phyloP scores from a whole-genome alignment of 2,329 filamentous ascomycete species.

The Lasiodiplodia citricola region DNA sequence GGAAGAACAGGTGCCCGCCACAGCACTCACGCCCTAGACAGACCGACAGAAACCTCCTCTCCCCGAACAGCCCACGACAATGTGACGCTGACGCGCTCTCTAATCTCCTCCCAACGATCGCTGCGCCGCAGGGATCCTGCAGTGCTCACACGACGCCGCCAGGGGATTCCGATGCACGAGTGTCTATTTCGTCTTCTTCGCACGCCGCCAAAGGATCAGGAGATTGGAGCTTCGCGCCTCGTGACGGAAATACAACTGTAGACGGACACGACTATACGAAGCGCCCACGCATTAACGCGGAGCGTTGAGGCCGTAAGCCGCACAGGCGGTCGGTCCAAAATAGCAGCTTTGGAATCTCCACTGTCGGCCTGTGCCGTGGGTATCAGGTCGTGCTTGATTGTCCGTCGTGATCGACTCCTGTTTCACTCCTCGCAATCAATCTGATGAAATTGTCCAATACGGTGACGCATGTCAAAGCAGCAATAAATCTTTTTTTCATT shows the following conservation, averaged over 20 bases:
- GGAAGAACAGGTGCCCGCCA: not conserved
- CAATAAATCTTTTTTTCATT: conserved; percentile 18
- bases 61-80: not conserved
- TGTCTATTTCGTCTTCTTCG: not conserved
- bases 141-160: not conserved
- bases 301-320: conserved; percentile 1
- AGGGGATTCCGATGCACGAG: not conserved
- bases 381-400: conserved; percentile 17
- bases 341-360: not conserved
- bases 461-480: conserved; percentile 11
- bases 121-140: not conserved
- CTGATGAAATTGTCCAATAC: conserved; percentile 14
- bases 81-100: not conserved
- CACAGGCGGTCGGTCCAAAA: not conserved
- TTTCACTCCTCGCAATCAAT: conserved; percentile 20
- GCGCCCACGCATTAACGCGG: not conserved
- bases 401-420: conserved; percentile 21
- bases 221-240: not conserved
- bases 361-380: not conserved
- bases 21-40: not conserved
- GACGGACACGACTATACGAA: not conserved
- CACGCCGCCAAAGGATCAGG: conserved; percentile 1
- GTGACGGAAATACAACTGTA: not conserved
- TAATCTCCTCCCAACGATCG: conserved; percentile 8
- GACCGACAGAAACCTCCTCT: not conserved